Evolutionary conservation across 2,329 filamentous ascomycete genomes (phyloP), one percentile per base, ranked within the genome.

Genomic region (Penicillium hesseltinei): DNA sequence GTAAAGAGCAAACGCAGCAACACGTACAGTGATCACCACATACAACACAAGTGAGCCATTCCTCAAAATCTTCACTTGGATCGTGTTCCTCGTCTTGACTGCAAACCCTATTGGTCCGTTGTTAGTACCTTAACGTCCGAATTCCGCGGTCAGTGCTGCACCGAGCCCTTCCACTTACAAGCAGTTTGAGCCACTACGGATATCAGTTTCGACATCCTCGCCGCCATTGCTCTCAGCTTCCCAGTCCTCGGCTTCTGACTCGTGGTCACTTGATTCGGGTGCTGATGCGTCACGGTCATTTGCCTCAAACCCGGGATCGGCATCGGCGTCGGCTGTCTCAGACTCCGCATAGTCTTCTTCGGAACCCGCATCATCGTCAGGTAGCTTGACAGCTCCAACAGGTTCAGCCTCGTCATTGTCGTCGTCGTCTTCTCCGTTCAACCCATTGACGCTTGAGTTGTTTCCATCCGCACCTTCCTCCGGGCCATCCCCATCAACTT

Each of bases 11-110:
- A 60, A 59, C 54, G 61, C 29, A 65, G 31, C 11, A 10, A 36
- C 21, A 84, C 90, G 76, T 80, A 96, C 92, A 87, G 75, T 91
- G 89, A 71, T 93, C 89, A 63, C 87, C 87, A 75, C 93, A 97
- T 62, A 85, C 82, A 59, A 80, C 81, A 74, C 93, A 97, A 51
- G 87, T 79, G 59, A 97, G 79, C 72, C 88, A 91, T 57, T 88
- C 81, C 73, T 94, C 91, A 67, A 88, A 94, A 62, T 92, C 90
- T 63, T 90, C 89, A 62, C 84, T 87, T 1, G 90, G 90, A 66
- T 93, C 91, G 62, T 93, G 82, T 54, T 94, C 89, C 75, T 95
- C 91, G 63, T 90, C 87, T 71, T 91, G 83, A 56, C 87, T 86
- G 77, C 92, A 97, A 69, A 93, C 95, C 63, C 91, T 89, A 76